These are phyloP conservation scores for Mitragyna speciosa DNA, from an alignment of 257 asterid species.

Conservation along the genomic window DNA sequence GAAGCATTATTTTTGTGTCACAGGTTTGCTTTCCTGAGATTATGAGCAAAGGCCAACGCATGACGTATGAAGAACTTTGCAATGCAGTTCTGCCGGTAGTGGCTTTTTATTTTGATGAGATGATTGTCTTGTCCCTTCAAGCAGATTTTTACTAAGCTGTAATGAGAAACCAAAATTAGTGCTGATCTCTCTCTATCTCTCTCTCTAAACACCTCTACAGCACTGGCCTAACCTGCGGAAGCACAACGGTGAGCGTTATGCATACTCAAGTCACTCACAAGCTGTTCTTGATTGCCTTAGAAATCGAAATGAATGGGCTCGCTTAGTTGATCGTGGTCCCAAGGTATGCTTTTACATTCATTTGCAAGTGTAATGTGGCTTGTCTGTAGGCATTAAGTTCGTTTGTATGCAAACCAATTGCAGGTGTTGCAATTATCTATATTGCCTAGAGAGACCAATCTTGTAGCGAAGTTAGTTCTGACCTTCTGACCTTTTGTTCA, in stretches of 20 bases:
- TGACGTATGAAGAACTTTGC: slow-evolving; percentile 87
- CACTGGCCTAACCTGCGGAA: slow-evolving; percentile 96
- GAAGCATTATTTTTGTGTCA: slow-evolving; percentile 8
- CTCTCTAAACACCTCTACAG: slow-evolving; percentile 35
- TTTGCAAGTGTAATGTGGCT: neutral
- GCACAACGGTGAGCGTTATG: slow-evolving; percentile 94
- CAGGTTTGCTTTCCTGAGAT: slow-evolving; percentile 94
- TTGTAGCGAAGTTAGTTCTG: neutral
- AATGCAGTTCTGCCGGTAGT: slow-evolving; percentile 86
- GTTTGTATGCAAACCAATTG: neutral
- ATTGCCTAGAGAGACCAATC: neutral
- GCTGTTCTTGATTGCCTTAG: slow-evolving; percentile 97
- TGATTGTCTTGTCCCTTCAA: neutral
- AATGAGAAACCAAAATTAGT: neutral
- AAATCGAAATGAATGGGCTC: slow-evolving; percentile 96
- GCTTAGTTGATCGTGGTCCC: slow-evolving; percentile 96
- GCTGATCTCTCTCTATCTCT: slow-evolving; percentile 7
- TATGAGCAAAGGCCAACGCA: slow-evolving; percentile 87
- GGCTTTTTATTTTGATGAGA: slow-evolving; percentile 16
- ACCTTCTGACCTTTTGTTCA: too few relatives aligned
- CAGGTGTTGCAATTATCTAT: neutral
- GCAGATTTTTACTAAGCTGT: neutral
- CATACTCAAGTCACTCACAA: slow-evolving; percentile 93
- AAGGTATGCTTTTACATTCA: slow-evolving; percentile 47
- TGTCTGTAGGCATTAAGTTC: neutral